These are phyloP conservation scores for Exophiala lecanii-corni DNA, from an alignment of 2,329 filamentous ascomycete genomes.

Conservation along the genomic window DNA sequence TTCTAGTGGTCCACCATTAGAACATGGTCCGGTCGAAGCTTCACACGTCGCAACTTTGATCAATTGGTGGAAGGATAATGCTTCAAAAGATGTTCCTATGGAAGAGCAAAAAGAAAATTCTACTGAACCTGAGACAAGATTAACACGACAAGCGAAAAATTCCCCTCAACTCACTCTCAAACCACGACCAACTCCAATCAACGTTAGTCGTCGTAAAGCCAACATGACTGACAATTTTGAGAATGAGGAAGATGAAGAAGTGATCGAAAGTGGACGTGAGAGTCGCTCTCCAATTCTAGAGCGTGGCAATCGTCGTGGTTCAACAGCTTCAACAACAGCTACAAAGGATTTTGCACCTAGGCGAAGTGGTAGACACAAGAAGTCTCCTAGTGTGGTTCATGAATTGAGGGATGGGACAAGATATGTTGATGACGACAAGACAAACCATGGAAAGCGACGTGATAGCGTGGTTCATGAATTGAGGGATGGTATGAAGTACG, in stretches of 20 bases:
- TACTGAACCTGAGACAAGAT: neutral
- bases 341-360: constrained; percentile 11
- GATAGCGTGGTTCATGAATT: constrained; percentile 23
- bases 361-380: constrained; percentile 12
- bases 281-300: neutral
- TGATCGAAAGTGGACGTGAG: neutral
- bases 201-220: constrained; percentile 6
- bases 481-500: constrained; percentile 22
- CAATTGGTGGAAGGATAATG: constrained; percentile 36
- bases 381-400: constrained; percentile 22
- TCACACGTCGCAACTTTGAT: neutral
- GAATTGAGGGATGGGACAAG: constrained; percentile 26
- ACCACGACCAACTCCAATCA: neutral
- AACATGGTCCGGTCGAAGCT: constrained; percentile 36
- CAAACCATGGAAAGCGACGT: constrained; percentile 2
- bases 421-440: constrained; percentile 23
- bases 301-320: neutral
- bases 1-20: constrained; percentile 37
- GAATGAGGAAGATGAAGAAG: constrained; percentile 9
- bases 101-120: neutral
- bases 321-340: constrained; percentile 1
- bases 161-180: neutral
- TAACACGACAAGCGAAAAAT: constrained; percentile 1
- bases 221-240: constrained; percentile 14
- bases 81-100: neutral